A percentile compares a stretch with the other conserved stretches of the same genome.
Conservation (phyloP, 208 protist species). For the Leishmania turanica region DNA sequence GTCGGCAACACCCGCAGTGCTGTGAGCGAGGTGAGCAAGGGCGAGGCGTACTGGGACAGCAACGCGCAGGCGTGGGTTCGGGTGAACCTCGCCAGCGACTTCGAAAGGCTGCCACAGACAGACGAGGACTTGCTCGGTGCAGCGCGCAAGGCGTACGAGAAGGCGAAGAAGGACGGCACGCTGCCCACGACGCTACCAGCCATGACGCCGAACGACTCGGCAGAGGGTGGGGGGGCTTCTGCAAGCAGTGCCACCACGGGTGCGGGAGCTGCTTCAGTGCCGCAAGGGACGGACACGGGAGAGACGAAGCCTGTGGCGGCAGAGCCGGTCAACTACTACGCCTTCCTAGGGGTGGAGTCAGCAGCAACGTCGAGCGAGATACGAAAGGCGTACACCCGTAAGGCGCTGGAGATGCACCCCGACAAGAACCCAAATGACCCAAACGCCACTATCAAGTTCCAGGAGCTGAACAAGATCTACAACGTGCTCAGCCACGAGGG, state of each 20-base stretch:
- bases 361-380: slow-evolving; percentile 57
- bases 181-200: background rate
- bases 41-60: slow-evolving; percentile 59
- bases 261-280: background rate
- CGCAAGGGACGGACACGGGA: background rate
- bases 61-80: slow-evolving; percentile 41
- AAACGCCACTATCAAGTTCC: slow-evolving; percentile 49
- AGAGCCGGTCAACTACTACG: slow-evolving; percentile 47
- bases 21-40: slow-evolving; percentile 29
- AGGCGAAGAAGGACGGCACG: slow-evolving; percentile 20
- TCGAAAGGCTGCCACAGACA: slow-evolving; percentile 38
- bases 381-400: slow-evolving; percentile 54
- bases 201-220: background rate
- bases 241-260: background rate
- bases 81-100: slow-evolving; percentile 36
- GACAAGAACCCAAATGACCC: slow-evolving; percentile 69
- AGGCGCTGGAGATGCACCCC: slow-evolving; percentile 67
- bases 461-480: slow-evolving; percentile 68
- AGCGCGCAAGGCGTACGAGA: slow-evolving; percentile 26
- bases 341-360: slow-evolving; percentile 44
- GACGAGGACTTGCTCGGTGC: slow-evolving; percentile 53
- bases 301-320: background rate
- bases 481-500: slow-evolving; percentile 60
- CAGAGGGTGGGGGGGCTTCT: background rate
- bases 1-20: slow-evolving; percentile 48